Base-by-base conservation (phyloP, 2,329 filamentous ascomycete species). In the Myriosclerotinia duriaeana region DNA sequence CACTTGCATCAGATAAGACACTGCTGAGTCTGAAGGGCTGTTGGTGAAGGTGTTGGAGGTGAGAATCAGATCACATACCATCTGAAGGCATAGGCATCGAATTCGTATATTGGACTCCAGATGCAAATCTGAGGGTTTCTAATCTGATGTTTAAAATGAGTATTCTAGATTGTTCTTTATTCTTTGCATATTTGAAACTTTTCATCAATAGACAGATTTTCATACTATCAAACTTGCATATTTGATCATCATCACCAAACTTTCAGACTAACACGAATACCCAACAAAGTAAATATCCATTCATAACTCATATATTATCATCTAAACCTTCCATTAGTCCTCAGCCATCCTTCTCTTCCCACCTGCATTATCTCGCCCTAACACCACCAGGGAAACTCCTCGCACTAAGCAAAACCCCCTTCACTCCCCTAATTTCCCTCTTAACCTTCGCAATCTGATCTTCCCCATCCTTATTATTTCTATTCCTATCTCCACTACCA, bases 371-470 rank as follows among this genome's bases (percentile, higher is more conserved):
- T 12, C 68, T 65, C 64, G 44, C 63, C 52, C 68, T 72, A 34
- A 71, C 56, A 42, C 70, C 74, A 2, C 73, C 73, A 2, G 88
- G 89, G 71, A 94, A 94, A 72, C 86, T 91, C 73, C 89, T 85
- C 5, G 91, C 85, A 73, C 87, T 92, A 66, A 96, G 77, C 71
- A 95, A 79, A 14, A 92, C 85, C 1, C 91, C 91, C 80, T 96
- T 96, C 53, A 95, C 85, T 66, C 89, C 84, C 70, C 91, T 81
- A 62, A 96, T 93, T 69, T 89, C 90, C 70, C 87, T 87, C 78
- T 90, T 91, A 26, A 91, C 82, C 74, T 85, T 87, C 69, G 86
- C 86, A 72, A 92, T 87, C 78, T 91, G 89, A 77, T 94, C 90
- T 69, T 87, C 84, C 40, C 84, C 83, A 72, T 87, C 87, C 60